Base-by-base conservation (phyloP, 345 rosid species). In the Gossypium australe region DNA sequence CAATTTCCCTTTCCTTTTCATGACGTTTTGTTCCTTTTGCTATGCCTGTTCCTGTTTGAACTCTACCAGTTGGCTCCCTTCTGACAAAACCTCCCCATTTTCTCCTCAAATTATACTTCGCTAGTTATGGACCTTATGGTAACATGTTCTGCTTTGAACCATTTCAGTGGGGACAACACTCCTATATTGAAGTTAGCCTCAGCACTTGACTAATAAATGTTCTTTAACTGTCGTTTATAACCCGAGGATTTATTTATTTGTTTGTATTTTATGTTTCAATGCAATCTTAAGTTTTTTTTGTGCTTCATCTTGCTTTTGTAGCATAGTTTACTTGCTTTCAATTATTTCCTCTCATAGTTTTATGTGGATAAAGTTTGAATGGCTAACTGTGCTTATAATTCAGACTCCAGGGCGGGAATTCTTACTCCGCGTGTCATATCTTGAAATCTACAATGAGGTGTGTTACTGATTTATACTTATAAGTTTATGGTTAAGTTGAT, bases 361-460 rank as follows among this genome's bases (percentile, higher is more conserved):
- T 60, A 29, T 53, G 14, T 56, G 65, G 38, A 57, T 72, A 64
- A 62, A 59, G 49, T 65, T 61, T 77, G 56, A 70, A 76, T 77
- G 74, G 68, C 76, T 74, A 57, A 58, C 53, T 58, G 73, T 70
- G 49, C 75, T 76, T 63, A 74, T 73, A 38, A 48, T 82, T 73
- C 93, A 96, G 99, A 92, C 99, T 81, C 97, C 99, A 67, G 98
- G 99, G 84, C 87, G 98, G 75, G 99, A 96, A 83, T 96, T 90
- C 85, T 84, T 96, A 80, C 89, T 96, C 73, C 98, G 99, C 2
- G 98, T 96, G 75, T 96, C 99, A 49, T 96, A 96, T 87, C 94
- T 96, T 77, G 99, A 96, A 89, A 96, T 96, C 73, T 93, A 96
- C 83, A 96, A 96, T 64, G 99, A 96, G 98, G 99, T 92, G 17